Base-by-base conservation (phyloP, 1,284 basidiomycete genomes). In the Cutaneotrichosporon mucoides region DNA sequence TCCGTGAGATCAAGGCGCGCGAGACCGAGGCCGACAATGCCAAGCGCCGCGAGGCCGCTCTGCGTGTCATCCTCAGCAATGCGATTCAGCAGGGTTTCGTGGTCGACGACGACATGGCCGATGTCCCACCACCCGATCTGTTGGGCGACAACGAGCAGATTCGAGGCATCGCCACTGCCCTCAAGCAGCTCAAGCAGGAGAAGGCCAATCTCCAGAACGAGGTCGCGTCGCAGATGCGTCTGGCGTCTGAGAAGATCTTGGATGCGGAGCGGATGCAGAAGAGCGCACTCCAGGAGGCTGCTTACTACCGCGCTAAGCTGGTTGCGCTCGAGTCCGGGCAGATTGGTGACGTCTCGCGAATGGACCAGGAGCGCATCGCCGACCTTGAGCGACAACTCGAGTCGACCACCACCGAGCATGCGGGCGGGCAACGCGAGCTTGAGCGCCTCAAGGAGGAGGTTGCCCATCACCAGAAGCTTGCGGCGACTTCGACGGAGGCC, bases 301-400 rank as follows among this genome's bases (percentile, higher is more conserved):
- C 94, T 1, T 99, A 90, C 79, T 97, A 93, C 76, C 91, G 95
- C 50, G 91, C 94, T 50, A 98, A 98, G 79, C 81, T 96, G 10
- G 83, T 86, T 4, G 92, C 95, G 0, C 80, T 92, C 60, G 96
- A 99, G 74, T 80, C 84, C 1, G 83, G 84, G 53, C 85, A 85
- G 15, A 81, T 85, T 6, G 77, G 79, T 6, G 92, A 96, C 45
- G 70, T 86, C 2, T 80, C 82, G 36, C 85, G 87, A 35, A 72
- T 96, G 8, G 94, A 97, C 66, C 85, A 86, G 7, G 89, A 93
- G 57, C 89, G 92, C 46, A 81, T 88, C 24, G 73, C 80, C 13
- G 88, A 92, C 50, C 82, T 99, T 37, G 96, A 99, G 76, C 82
- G 83, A 47, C 87, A 90, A 63, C 78, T 97, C 49, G 81, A 86